Percentiles rank a stretch among this genome's conserved stretches.
Evolutionary conservation across 192 early-diverging fungal genomes (phyloP).

Genomic region (Linnemannia elongata): DNA sequence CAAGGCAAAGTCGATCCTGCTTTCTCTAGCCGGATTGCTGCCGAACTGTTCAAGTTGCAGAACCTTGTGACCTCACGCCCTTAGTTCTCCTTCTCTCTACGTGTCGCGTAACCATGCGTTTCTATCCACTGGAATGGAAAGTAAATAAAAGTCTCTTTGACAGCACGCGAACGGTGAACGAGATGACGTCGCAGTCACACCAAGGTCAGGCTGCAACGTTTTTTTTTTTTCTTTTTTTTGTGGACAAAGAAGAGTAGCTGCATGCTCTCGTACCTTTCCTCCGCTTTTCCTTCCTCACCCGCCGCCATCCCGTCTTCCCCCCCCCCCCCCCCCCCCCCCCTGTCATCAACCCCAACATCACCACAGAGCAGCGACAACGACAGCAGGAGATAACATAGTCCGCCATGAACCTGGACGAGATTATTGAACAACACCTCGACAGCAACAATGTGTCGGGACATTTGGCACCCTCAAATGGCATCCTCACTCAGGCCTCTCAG

Average conservation of each 20-base stretch:
- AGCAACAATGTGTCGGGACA: constrained; percentile 24
- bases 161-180: not conserved
- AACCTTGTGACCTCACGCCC: not conserved
- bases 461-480: constrained; percentile 17
- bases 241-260: not conserved
- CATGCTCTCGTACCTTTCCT: not conserved
- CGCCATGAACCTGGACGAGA: constrained; percentile 53
- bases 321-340: not conserved
- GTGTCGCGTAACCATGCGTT: not conserved
- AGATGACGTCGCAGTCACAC: constrained; percentile 3
- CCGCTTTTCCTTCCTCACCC: not conserved
- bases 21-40: not conserved
- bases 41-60: constrained; percentile 5
- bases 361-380: not conserved
- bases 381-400: not conserved
- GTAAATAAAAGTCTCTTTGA: not conserved
- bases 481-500: constrained; percentile 37
- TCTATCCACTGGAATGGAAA: not conserved
- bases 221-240: no score
- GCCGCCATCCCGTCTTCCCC: not conserved
- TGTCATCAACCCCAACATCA: not conserved
- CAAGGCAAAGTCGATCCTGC: not conserved
- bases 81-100: not conserved
- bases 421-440: constrained; percentile 49
- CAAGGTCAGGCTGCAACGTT: not conserved